These are phyloP conservation scores for Ceratocystiopsis sp. DNA, from an alignment of 2,329 filamentous ascomycete species.

Conservation along the genomic window DNA sequence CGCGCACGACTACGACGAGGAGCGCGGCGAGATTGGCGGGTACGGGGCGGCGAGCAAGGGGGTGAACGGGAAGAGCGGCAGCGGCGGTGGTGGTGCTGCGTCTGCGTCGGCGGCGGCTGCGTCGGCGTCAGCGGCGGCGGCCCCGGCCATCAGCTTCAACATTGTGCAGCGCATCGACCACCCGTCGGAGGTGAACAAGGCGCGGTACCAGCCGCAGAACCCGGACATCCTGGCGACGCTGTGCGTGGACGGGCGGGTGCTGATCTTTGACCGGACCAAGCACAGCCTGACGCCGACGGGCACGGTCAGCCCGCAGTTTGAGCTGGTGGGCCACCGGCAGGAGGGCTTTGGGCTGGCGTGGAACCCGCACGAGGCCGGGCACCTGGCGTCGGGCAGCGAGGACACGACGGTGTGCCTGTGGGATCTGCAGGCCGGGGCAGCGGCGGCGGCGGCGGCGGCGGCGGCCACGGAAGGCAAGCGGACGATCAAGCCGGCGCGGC, in stretches of 20 bases:
- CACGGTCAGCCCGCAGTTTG: constrained; percentile 64
- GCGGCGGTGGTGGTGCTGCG: constrained; percentile 19
- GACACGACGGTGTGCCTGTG: constrained; percentile 85
- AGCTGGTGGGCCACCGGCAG: constrained; percentile 65
- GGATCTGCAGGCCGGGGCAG: constrained; percentile 59
- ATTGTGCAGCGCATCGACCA: constrained; percentile 95
- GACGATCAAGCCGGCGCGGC: constrained; percentile 50
- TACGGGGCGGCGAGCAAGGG: constrained; percentile 46
- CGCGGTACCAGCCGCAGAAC: constrained; percentile 93
- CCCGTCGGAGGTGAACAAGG: constrained; percentile 95
- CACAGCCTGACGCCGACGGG: constrained; percentile 64
- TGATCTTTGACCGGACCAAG: constrained; percentile 94
- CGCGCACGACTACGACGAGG: constrained; percentile 74
- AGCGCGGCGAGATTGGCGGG: constrained; percentile 83
- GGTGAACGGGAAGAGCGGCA: constrained; percentile 27
- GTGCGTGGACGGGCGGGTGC: constrained; percentile 69
- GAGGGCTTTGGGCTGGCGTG: constrained; percentile 90
- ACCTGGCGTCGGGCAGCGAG: constrained; percentile 78
- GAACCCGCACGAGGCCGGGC: constrained; percentile 70
- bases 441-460: constrained; percentile 33
- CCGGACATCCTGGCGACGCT: constrained; percentile 92
- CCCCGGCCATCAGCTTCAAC: constrained; percentile 65
- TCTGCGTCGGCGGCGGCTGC: constrained; percentile 31
- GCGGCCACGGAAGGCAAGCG: constrained; percentile 23
- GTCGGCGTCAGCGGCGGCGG: constrained; percentile 10